A percentile compares a stretch with the other conserved stretches of the same genome.
Conservation (phyloP, 306 rosid species). For the Vigna hirtella region DNA sequence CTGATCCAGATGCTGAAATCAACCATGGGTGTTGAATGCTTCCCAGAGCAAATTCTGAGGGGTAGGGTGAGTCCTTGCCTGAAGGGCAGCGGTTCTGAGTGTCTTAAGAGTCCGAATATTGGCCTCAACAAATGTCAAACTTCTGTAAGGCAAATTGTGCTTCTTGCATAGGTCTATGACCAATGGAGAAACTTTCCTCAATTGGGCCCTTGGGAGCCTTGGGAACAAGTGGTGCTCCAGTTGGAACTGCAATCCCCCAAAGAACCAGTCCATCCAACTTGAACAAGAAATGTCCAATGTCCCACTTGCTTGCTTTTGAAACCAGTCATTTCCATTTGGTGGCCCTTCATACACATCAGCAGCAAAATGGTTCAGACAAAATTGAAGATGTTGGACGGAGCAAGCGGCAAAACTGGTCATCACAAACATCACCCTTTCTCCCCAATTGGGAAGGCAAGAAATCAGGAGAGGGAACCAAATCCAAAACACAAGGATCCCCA, state of each 20-base stretch:
- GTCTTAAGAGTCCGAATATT: constrained; percentile 61
- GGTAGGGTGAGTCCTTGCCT: constrained; percentile 57
- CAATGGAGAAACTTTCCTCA: constrained; percentile 71
- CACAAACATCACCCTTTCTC: constrained; percentile 75
- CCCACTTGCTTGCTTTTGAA: constrained; percentile 73
- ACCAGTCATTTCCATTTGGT: constrained; percentile 78
- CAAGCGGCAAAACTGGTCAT: constrained; percentile 64
- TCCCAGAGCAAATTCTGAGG: constrained; percentile 74
- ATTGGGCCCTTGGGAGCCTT: constrained; percentile 68
- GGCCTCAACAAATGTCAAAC: constrained; percentile 70
- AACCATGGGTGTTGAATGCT: constrained; percentile 75
- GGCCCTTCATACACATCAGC: constrained; percentile 68
- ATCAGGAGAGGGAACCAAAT: constrained; percentile 83
- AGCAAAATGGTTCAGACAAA: constrained; percentile 75
- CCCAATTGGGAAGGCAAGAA: constrained; percentile 70
- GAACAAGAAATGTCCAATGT: constrained; percentile 74
- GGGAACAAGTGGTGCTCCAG: constrained; percentile 76
- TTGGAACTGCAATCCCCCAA: constrained; percentile 79
- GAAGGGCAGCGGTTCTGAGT: constrained; percentile 65
- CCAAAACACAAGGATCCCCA: constrained; percentile 79
- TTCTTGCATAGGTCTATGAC: constrained; percentile 77
- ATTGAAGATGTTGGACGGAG: constrained; percentile 73
- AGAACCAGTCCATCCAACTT: constrained; percentile 82
- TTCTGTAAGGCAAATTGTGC: constrained; percentile 76
- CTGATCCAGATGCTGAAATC: constrained; percentile 20